Conservation (phyloP, 2,329 filamentous ascomycete genomes). For the Curvularia eragrostidis region DNA sequence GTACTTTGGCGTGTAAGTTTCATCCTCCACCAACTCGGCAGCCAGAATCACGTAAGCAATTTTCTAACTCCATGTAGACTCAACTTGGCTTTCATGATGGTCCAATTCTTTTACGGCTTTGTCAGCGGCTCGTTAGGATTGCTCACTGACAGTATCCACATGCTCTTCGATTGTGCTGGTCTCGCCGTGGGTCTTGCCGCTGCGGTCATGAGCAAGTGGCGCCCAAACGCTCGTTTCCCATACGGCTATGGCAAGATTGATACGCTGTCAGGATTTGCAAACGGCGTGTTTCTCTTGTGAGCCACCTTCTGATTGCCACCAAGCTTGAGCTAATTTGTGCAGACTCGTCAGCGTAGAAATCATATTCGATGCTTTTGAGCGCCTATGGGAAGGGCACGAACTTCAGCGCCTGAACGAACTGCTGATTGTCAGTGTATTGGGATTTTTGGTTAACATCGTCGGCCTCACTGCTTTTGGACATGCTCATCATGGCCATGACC, state of each 20-base stretch:
- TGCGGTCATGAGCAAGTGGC: slow-evolving; percentile 96
- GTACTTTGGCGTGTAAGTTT: slow-evolving; percentile 87
- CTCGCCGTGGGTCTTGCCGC: slow-evolving; percentile 89
- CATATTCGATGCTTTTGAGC: slow-evolving; percentile 89
- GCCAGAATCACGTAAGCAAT: too few species aligned
- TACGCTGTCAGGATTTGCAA: slow-evolving; percentile 93
- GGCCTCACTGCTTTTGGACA: slow-evolving; percentile 84
- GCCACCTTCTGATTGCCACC: slow-evolving; percentile 34
- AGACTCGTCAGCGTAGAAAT: slow-evolving; percentile 95
- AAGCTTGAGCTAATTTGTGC: slow-evolving; percentile 15
- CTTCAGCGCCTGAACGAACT: slow-evolving; percentile 86
- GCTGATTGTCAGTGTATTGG: slow-evolving; percentile 84
- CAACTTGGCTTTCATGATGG: slow-evolving; percentile 92
- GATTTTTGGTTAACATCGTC: slow-evolving; percentile 87
- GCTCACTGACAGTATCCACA: slow-evolving; percentile 97
- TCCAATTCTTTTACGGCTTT: slow-evolving; percentile 94
- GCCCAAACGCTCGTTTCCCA: slow-evolving; percentile 83
- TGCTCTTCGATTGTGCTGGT: slow-evolving; percentile 98
- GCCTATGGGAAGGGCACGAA: slow-evolving; percentile 81
- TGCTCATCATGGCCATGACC: slow-evolving; percentile 60
- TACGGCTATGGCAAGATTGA: slow-evolving; percentile 98
- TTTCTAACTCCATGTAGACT: slow-evolving; percentile 61
- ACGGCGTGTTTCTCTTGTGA: slow-evolving; percentile 91
- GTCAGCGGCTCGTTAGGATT: slow-evolving; percentile 90
- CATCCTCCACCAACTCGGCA: not conserved